Evolutionary conservation across 257 asterid genomes (phyloP), one percentile per base, ranked within the genome.

Genomic region (Thymus quinquecostatus): DNA sequence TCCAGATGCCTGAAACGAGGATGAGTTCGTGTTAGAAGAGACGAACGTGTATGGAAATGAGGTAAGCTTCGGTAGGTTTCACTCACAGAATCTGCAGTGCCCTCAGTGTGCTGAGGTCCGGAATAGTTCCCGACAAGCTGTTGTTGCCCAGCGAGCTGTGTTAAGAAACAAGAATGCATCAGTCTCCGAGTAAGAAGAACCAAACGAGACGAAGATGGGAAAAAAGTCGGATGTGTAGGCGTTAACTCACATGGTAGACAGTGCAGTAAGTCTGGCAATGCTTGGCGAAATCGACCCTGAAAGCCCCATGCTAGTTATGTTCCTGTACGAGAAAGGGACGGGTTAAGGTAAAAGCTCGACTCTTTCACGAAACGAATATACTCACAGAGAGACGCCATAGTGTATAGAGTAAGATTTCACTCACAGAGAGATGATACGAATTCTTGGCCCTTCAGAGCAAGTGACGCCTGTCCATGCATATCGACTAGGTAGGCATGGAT

Each of bases 401-500:
- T n/a, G n/a, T 62, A 55, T 47, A 5, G 2, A 28, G 47, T 54
- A 76, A 65, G 59, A 64, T 78, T 49, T 58, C 70, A 85, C 99
- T 92, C 78, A 95, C 99, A 95, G 68, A 69, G 86, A 29, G 74
- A 77, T 81, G 38, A 95, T 70, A 51, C 99, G 98, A 72, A 87
- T 78, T 56, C 94, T 85, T 28, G 79, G 61, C 45, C 89, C 97
- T 66, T 66, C 82, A n/a, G 90, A 82, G 75, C 99, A 95, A 69
- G 90, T 82, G 77, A 95, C 86, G 64, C 99, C 99, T 28, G 98
- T 86, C 99, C 99, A 95, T 28, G 86, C 55, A 82, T 88, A 89
- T 70, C 66, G 80, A 50, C 76, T 81, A 32, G 99, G 99, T 70
- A 89, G 79, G 83, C 99, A 95, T 0, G 99, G 99, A 82, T 95